Evolutionary conservation across 176 grass and related monocot genomes (phyloP).

Genomic region (Alopecurus myosuroides): DNA sequence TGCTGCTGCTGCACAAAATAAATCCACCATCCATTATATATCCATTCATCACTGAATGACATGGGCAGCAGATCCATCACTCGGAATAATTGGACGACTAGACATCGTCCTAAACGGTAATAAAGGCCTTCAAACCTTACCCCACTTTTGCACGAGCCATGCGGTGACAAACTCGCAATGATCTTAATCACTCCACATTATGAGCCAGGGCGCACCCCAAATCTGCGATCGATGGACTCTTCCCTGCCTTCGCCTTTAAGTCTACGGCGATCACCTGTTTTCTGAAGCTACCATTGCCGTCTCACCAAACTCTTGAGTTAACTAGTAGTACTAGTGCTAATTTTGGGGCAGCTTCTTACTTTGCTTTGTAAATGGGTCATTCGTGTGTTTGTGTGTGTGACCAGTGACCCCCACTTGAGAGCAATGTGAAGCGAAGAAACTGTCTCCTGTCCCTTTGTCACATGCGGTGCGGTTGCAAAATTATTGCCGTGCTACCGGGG

Average conservation of each 20-base stretch:
- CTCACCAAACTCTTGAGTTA: conserved; percentile 23
- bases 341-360: not conserved
- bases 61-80: not conserved
- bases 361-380: conserved; percentile 8
- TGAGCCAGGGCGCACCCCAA: conserved; percentile 13
- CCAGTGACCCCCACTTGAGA: conserved; percentile 32
- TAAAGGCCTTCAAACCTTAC: not conserved
- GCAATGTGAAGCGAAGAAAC: conserved; percentile 9
- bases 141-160: not conserved
- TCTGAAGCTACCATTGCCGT: not conserved
- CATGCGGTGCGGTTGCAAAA: conserved; percentile 26
- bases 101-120: not conserved
- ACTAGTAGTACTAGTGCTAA: not conserved
- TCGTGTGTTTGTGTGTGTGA: not conserved
- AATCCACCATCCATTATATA: not conserved
- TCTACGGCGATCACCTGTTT: not conserved
- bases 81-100: not conserved
- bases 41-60: not conserved
- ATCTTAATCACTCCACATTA: conserved; percentile 23
- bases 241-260: conserved; percentile 39
- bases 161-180: not conserved
- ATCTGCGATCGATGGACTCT: not conserved
- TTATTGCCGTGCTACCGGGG: conserved; percentile 37
- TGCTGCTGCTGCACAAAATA: not conserved
- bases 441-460: conserved; percentile 17